Percentiles rank a stretch among this genome's conserved stretches.
Evolutionary conservation across 1,284 basidiomycete genomes (phyloP).

Genomic region (Ganoderma leucocontextum): DNA sequence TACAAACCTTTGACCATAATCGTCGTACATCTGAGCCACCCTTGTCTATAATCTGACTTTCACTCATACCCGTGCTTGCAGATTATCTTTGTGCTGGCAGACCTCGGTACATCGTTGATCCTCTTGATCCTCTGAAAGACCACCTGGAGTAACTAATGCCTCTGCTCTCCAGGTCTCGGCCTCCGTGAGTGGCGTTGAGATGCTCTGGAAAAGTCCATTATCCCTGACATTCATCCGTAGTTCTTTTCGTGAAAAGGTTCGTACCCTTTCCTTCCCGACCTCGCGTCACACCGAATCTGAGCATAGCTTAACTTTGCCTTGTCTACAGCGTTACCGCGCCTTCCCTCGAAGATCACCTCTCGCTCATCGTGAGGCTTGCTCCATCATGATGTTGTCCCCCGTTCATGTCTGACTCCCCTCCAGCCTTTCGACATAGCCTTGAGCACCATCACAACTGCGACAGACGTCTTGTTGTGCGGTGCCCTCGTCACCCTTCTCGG

Average conservation of each 20-base stretch:
- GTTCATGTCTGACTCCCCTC: neutral
- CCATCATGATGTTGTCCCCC: too few relatives aligned
- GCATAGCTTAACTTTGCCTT: neutral
- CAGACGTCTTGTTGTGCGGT: slow-evolving; percentile 23
- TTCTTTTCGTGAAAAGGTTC: slow-evolving; percentile 28
- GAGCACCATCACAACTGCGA: slow-evolving; percentile 20
- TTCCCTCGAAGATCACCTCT: slow-evolving; percentile 9
- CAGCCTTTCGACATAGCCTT: slow-evolving; percentile 27
- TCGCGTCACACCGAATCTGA: neutral
- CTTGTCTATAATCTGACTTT: neutral
- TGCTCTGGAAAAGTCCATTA: neutral
- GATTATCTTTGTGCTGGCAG: slow-evolving; percentile 15
- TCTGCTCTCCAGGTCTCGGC: slow-evolving; percentile 17
- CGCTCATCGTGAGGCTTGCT: slow-evolving; percentile 9
- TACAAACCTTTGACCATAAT: slow-evolving; percentile 12
- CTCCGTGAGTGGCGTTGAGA: slow-evolving; percentile 14
- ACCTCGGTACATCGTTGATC: slow-evolving; percentile 18
- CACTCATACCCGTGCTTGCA: neutral
- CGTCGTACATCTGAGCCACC: slow-evolving; percentile 9
- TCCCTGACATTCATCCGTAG: slow-evolving; percentile 2
- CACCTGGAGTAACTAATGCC: neutral
- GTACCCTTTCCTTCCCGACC: neutral
- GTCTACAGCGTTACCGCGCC: slow-evolving; percentile 3
- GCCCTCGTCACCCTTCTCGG: slow-evolving; percentile 22
- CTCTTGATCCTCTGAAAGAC: neutral